Conservation (phyloP, 305 asterid genomes). For the Fraxinus xanthoxyloides region DNA sequence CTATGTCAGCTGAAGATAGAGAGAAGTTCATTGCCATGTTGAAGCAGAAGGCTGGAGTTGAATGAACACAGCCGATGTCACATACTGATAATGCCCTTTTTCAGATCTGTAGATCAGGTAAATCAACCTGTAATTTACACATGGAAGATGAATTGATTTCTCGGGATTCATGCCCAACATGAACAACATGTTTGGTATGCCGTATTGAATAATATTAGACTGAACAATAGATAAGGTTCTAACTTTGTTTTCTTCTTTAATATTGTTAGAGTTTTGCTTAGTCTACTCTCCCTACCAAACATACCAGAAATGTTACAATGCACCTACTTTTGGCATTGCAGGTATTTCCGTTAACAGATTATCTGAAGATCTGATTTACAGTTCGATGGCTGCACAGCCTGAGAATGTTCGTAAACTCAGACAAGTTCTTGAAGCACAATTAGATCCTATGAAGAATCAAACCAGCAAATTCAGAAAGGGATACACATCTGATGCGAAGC, state of each 20-base stretch:
- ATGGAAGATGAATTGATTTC: background rate
- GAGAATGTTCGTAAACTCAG: background rate
- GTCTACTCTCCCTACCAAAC: background rate
- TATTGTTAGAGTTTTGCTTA: background rate
- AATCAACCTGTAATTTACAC: background rate
- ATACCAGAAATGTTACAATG: background rate
- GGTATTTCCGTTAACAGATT: background rate
- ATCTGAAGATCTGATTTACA: background rate
- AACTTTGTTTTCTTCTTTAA: too few species aligned
- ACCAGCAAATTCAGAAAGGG: background rate
- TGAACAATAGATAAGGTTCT: background rate
- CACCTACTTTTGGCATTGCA: background rate
- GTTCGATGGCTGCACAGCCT: background rate
- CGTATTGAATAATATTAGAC: background rate
- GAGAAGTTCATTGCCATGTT: slow-evolving; percentile 73
- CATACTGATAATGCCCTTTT: background rate
- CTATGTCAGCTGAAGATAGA: slow-evolving; percentile 71
- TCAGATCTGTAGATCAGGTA: background rate
- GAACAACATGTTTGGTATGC: background rate
- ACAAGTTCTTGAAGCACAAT: background rate
- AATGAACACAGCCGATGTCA: slow-evolving; percentile 34
- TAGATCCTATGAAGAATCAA: background rate
- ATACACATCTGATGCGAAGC: background rate
- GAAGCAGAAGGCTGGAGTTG: slow-evolving; percentile 80
- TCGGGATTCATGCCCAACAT: background rate